These are phyloP conservation scores for Paecilomyces formosus DNA, from an alignment of 2,329 filamentous ascomycete species.

Conservation along the genomic window DNA sequence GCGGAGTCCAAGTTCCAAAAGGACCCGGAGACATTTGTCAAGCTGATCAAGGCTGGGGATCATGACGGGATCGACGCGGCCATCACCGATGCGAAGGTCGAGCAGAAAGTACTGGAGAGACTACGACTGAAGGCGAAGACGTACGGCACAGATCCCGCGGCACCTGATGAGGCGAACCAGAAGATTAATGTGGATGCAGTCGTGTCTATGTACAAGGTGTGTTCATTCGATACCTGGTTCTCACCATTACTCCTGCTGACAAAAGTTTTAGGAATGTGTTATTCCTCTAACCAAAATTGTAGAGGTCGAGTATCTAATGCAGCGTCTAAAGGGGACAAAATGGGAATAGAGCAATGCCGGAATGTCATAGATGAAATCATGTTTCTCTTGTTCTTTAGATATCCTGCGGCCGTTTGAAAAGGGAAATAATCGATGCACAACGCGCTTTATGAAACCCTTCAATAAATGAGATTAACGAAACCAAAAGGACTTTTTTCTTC, in stretches of 20 bases:
- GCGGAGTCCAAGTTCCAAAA: slow-evolving; percentile 90
- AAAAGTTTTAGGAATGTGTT: slow-evolving; percentile 55
- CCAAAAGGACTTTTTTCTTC: slow-evolving; percentile 9
- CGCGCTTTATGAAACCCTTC: neutral
- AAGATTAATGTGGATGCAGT: slow-evolving; percentile 94
- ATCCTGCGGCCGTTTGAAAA: slow-evolving; percentile 11
- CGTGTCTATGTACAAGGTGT: slow-evolving; percentile 70
- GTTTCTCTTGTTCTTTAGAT: slow-evolving; percentile 3
- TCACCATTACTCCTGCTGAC: slow-evolving; percentile 1
- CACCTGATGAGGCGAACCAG: slow-evolving; percentile 36
- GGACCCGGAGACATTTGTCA: slow-evolving; percentile 72
- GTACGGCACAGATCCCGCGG: slow-evolving; percentile 83
- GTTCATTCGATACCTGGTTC: neutral
- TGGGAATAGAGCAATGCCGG: slow-evolving; percentile 32
- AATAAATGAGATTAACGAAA: neutral
- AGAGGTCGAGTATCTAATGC: slow-evolving; percentile 97
- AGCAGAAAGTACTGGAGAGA: slow-evolving; percentile 83
- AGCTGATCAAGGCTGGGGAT: slow-evolving; percentile 74
- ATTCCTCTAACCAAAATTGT: slow-evolving; percentile 98
- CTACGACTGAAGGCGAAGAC: slow-evolving; percentile 83
- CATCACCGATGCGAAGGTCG: slow-evolving; percentile 83
- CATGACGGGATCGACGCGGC: slow-evolving; percentile 74
- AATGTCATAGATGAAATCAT: slow-evolving; percentile 3
- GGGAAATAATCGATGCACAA: neutral
- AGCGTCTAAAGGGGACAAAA: slow-evolving; percentile 58